Percentiles rank a stretch among this genome's conserved stretches.
Conservation (phyloP, 441 rosid genomes). For the Macaranga tanarius region DNA sequence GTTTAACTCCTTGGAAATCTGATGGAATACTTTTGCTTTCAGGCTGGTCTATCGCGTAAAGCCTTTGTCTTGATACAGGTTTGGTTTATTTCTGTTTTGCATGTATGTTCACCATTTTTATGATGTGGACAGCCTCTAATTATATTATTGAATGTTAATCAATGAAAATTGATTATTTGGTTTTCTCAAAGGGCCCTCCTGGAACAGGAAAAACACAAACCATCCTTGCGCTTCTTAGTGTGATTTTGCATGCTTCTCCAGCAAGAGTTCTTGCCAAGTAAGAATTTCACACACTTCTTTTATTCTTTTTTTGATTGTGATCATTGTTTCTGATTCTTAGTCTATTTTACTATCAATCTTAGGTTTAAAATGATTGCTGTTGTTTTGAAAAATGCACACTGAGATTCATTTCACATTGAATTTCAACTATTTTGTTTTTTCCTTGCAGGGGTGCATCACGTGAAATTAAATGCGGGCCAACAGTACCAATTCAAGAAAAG, state of each 20-base stretch:
- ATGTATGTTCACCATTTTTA: not conserved
- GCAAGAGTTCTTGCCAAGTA: constrained; percentile 70
- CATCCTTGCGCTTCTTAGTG: constrained; percentile 89
- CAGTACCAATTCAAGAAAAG: constrained; percentile 72
- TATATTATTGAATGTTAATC: constrained; percentile 1
- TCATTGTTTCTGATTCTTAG: not conserved
- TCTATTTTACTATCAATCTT: not conserved
- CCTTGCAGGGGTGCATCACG: constrained; percentile 46
- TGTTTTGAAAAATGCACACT: not conserved
- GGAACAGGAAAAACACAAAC: constrained; percentile 99
- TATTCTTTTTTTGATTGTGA: constrained; percentile 3
- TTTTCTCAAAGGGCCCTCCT: constrained; percentile 78
- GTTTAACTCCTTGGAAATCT: constrained; percentile 10
- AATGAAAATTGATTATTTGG: constrained; percentile 25
- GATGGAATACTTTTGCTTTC: constrained; percentile 33
- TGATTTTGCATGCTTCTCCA: constrained; percentile 94
- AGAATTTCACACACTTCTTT: constrained; percentile 18
- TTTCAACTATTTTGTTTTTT: constrained; percentile 2
- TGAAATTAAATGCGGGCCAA: constrained; percentile 47
- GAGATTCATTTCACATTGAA: not conserved
- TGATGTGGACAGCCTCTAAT: not conserved
- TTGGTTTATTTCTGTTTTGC: constrained; percentile 19
- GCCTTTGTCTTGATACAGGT: constrained; percentile 92
- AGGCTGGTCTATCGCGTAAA: constrained; percentile 88
- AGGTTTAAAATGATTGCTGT: constrained; percentile 1